Base-by-base conservation (phyloP, 129 eudicot genomes). In the Artemisia argyi region DNA sequence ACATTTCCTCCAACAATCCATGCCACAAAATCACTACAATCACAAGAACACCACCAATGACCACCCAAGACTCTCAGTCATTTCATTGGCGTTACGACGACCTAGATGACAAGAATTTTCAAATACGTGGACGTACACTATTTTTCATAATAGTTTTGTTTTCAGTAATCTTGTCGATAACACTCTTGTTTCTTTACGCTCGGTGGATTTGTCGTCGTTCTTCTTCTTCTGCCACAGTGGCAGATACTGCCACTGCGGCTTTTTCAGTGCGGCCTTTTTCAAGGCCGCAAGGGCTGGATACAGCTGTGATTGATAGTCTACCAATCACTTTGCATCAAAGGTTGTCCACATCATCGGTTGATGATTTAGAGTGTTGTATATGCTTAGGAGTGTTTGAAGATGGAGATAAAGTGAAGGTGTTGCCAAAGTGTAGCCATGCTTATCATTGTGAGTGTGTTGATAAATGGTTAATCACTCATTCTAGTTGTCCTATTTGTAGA, bases 401-500 rank as follows among this genome's bases (percentile, higher is more conserved):
- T 9, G 88, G 91, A 5, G 98, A 89, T 13, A 87, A 83, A 71
- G 92, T 93, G 46, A 93, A 89, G 57, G 84, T 89, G 49, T 68
- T 93, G 85, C 95, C 92, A 2, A 28, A 64, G n/a, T 93, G 98
- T 60, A n/a, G 50, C 20, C 98, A 93, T 78, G 78, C 75, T 48
- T 93, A 85, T 78, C 98, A 93, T 73, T 89, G 88, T 2, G 95
- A 82, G 79, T 93, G 98, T 73, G 89, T 93, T 4, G 98, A 93
- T 53, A 81, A 70, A 79, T 93, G 98, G 98, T 86, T 93, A 14
- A 52, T 61, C 2, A 73, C 81, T 78, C 92, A 84, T 20, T 82
- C 97, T 7, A 89, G 82, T 26, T 93, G 98, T 77, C 98, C 98
- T 18, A 86, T 93, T 55, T 93, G 98, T 60, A 80, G 98, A 42